These are phyloP conservation scores for Penicillium hesseltinei DNA, from an alignment of 2,329 filamentous ascomycete genomes.

Conservation along the genomic window DNA sequence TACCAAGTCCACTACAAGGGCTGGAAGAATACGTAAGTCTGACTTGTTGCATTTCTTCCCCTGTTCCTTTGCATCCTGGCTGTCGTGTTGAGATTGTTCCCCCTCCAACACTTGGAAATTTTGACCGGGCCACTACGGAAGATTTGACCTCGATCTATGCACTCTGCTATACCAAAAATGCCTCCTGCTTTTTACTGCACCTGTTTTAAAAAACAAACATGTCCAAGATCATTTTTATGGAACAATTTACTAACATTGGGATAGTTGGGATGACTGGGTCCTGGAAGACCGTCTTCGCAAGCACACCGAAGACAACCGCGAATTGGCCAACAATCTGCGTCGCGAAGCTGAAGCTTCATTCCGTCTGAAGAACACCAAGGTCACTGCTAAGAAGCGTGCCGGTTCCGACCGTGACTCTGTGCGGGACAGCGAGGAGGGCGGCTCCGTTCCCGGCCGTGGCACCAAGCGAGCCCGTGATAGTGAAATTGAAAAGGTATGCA, in stretches of 20 bases:
- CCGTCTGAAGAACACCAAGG: conserved; percentile 34
- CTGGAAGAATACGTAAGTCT: conserved; percentile 90
- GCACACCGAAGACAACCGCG: conserved; percentile 90
- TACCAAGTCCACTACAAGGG: conserved; percentile 98
- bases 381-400: conserved; percentile 40
- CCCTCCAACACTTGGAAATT: background rate
- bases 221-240: background rate
- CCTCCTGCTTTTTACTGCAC: background rate
- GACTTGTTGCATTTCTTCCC: conserved; percentile 12
- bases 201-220: background rate
- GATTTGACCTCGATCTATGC: background rate
- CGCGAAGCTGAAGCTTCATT: conserved; percentile 41
- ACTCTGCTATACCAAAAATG: background rate
- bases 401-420: conserved; percentile 45
- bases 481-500: conserved; percentile 48
- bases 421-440: conserved; percentile 47
- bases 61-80: background rate
- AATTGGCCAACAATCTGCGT: conserved; percentile 63
- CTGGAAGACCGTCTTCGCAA: conserved; percentile 89
- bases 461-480: conserved; percentile 47
- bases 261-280: conserved; percentile 97
- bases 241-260: conserved; percentile 13
- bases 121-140: background rate
- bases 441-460: conserved; percentile 44
- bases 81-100: background rate